A percentile compares a stretch with the other conserved stretches of the same genome.
Evolutionary conservation across 305 asterid species (phyloP).

Genomic region (Fraxinus sp.): DNA sequence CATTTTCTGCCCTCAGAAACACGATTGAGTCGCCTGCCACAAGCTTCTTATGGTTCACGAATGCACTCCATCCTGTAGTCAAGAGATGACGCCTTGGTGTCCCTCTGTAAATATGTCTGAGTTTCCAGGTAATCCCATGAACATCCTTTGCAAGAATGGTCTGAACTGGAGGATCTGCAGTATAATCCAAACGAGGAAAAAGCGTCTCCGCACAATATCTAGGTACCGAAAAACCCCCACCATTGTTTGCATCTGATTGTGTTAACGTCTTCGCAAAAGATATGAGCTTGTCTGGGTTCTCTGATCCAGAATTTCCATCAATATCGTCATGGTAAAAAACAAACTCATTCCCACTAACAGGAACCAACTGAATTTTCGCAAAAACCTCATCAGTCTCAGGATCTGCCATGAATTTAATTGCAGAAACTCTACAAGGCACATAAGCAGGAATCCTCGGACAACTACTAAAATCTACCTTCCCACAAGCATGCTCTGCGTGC

Average conservation of each 20-base stretch:
- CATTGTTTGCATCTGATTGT: constrained; percentile 85
- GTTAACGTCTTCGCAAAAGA: constrained; percentile 85
- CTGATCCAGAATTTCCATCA: constrained; percentile 33
- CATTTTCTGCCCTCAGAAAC: constrained; percentile 65
- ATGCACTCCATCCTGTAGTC: constrained; percentile 90
- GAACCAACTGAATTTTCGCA: constrained; percentile 52
- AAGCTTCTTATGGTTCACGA: constrained; percentile 86
- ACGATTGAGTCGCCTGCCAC: constrained; percentile 87
- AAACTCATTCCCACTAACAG: constrained; percentile 32
- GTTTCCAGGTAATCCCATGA: constrained; percentile 83
- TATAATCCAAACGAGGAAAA: constrained; percentile 72
- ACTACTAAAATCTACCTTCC: constrained; percentile 49
- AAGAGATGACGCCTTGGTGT: constrained; percentile 88
- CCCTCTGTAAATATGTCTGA: constrained; percentile 83
- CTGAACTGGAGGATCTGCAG: constrained; percentile 86
- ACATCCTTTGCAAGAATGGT: constrained; percentile 81
- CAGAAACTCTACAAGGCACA: constrained; percentile 51
- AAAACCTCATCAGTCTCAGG: constrained; percentile 77
- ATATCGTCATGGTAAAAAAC: constrained; percentile 40
- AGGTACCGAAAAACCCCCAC: constrained; percentile 94
- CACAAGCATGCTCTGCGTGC: constrained; percentile 68
- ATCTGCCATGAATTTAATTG: constrained; percentile 69
- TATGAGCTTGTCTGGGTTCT: constrained; percentile 56
- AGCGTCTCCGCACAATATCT: constrained; percentile 90
- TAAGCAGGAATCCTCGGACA: constrained; percentile 48